Base-by-base conservation (phyloP, 2,329 filamentous ascomycete genomes). In the Venturia asperata region DNA sequence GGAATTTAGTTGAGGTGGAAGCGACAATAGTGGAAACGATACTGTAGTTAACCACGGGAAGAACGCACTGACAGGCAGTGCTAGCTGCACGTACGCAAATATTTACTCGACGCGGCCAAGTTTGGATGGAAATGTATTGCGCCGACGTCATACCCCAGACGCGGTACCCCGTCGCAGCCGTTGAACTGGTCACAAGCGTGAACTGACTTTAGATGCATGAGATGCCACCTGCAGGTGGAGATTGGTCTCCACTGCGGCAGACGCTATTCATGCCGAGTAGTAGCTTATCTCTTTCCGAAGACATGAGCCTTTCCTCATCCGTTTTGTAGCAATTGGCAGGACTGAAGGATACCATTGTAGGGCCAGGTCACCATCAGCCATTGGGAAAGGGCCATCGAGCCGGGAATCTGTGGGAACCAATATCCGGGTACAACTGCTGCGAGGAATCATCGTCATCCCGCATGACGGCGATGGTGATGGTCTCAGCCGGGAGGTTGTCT, bases 81-180 rank as follows among this genome's bases (percentile, higher is more conserved):
- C 42, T 6, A 45, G 11, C 5, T 11, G 42, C 21, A 52, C 13
- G 39, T 58, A 27, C n/a, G 30, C 30, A 10, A 15, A 58, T n/a
- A 37, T 3, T 11, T 39, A 37, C 52, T 58, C 52, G 17, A 58
- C 37, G 52, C 0, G 52, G 37, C 52, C 52, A 19, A 37, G 52
- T 27, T 5, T 19, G 52, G 52, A 41, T 15, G 39, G 9, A 9
- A 41, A 2, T 10, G 6, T 4, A 9, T 21, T 17, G n/a, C 24
- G 13, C 52, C 52, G 52, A 58, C 52, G 52, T 58, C 52, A 58
- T 58, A 37, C 24, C 30, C 3, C n/a, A 49, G n/a, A n/a, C 19
- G 45, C 45, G n/a, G 19, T 34, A 19, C 52, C 52, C 49, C 49
- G 52, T 37, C 52, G 52, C n/a, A 27, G 19, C 52, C 49, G 47